Conservation (phyloP, 192 early-diverging fungal genomes). For the Coemansia sp. region DNA sequence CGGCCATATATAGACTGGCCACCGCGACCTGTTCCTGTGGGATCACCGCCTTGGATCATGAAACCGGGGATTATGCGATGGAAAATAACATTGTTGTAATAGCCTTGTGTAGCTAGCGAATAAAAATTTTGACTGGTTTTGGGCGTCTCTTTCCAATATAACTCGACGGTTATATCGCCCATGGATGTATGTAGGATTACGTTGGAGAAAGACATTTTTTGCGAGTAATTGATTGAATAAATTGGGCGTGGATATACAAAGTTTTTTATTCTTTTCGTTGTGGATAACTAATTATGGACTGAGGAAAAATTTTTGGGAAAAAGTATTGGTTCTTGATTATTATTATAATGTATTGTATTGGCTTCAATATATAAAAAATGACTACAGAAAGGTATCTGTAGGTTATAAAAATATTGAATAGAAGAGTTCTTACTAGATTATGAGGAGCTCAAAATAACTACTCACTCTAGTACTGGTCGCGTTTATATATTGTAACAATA, state of each 20-base stretch:
- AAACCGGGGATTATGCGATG: slow-evolving; percentile 89
- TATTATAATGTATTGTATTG: too few species aligned
- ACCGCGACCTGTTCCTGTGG: slow-evolving; percentile 92
- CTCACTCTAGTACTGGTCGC: too few species aligned
- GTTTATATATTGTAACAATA: too few species aligned
- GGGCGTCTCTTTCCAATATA: slow-evolving; percentile 67
- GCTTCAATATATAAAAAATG: too few species aligned
- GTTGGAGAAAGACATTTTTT: slow-evolving; percentile 8
- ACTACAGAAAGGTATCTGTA: too few species aligned
- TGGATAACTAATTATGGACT: too few species aligned
- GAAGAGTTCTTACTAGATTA: too few species aligned
- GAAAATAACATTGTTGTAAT: slow-evolving; percentile 82
- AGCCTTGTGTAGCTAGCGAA: slow-evolving; percentile 72
- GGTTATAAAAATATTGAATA: too few species aligned
- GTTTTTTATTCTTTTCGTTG: too few species aligned
- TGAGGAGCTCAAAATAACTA: too few species aligned
- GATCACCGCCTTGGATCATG: slow-evolving; percentile 98
- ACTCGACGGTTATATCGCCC: slow-evolving; percentile 30
- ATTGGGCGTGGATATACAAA: not conserved
- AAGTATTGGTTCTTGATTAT: too few species aligned
- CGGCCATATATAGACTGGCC: slow-evolving; percentile 73
- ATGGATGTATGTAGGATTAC: slow-evolving; percentile 27
- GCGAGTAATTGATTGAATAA: not conserved
- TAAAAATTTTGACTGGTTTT: slow-evolving; percentile 90
- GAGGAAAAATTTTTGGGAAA: too few species aligned